These are phyloP conservation scores for Salvia miltiorrhiza DNA, from an alignment of 257 asterid species.

Conservation along the genomic window DNA sequence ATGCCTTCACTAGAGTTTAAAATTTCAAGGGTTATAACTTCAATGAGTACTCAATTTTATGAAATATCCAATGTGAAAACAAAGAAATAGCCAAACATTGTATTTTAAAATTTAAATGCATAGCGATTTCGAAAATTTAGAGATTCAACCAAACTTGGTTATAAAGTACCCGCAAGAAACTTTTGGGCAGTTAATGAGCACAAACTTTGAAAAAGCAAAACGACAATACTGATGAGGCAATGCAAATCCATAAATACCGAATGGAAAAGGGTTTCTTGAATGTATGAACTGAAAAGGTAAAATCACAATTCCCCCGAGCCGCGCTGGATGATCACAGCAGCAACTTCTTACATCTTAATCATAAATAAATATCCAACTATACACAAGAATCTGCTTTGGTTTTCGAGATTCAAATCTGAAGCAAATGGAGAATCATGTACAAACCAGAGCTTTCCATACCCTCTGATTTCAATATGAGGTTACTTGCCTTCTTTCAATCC, in stretches of 20 bases:
- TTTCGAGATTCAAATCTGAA: constrained; percentile 17
- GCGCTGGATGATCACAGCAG: constrained; percentile 5
- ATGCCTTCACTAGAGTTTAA: too few species aligned
- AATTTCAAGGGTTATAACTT: too few species aligned
- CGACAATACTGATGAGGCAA: neutral
- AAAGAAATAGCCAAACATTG: too few species aligned
- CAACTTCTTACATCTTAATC: constrained; percentile 15
- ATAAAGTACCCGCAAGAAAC: too few species aligned
- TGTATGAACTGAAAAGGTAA: constrained; percentile 11
- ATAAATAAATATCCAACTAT: constrained; percentile 27
- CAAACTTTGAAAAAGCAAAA: neutral
- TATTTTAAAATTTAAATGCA: too few species aligned
- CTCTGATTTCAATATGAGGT: constrained; percentile 5
- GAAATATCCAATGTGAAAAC: too few species aligned
- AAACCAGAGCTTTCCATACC: constrained; percentile 13
- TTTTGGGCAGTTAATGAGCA: too few species aligned
- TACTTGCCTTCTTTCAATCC: neutral
- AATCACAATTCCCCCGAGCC: constrained; percentile 8
- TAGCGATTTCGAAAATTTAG: too few species aligned
- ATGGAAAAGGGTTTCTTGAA: constrained; percentile 12
- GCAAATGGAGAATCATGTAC: constrained; percentile 29
- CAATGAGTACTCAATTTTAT: too few species aligned
- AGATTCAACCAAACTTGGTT: too few species aligned
- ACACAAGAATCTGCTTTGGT: constrained; percentile 26
- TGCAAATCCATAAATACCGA: neutral